phyloP scores from a whole-genome alignment of 1,284 basidiomycete genomes.

The Cryptococcus wingfieldii region DNA sequence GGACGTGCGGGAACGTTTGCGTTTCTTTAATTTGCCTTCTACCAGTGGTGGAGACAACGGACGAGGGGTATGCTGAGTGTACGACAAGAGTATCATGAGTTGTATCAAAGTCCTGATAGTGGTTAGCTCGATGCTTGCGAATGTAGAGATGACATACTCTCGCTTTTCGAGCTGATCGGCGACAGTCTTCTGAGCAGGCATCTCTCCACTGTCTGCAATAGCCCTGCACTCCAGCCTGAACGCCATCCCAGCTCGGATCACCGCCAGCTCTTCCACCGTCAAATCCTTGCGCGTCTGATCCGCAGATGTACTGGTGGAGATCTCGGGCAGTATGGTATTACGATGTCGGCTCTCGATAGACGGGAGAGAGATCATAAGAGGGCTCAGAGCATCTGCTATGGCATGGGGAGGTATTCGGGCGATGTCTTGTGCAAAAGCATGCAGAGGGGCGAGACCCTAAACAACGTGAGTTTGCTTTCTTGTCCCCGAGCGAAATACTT shows the following conservation, averaged over 20 bases:
- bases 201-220: constrained; percentile 21
- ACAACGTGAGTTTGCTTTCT: neutral
- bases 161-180: constrained; percentile 35
- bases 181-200: constrained; percentile 18
- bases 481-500: constrained; percentile 2
- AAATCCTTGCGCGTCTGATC: neutral
- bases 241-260: constrained; percentile 20
- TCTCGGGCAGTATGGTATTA: constrained; percentile 18
- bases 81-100: constrained; percentile 30
- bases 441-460: constrained; percentile 27
- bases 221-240: constrained; percentile 19
- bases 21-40: constrained; percentile 13
- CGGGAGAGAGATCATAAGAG: constrained; percentile 19
- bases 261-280: constrained; percentile 10
- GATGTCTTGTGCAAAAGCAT: constrained; percentile 27
- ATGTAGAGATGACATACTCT: constrained; percentile 29
- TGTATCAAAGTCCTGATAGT: constrained; percentile 33
- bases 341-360: constrained; percentile 33
- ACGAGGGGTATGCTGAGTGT: constrained; percentile 7
- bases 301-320: constrained; percentile 3
- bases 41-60: neutral
- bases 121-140: neutral
- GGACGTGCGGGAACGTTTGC: neutral
- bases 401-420: constrained; percentile 4
- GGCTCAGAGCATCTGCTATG: constrained; percentile 5